Percentiles rank a stretch among this genome's conserved stretches.
Evolutionary conservation across 768 basidiomycete genomes (phyloP).

Genomic region (Pulveroboletus sp.): DNA sequence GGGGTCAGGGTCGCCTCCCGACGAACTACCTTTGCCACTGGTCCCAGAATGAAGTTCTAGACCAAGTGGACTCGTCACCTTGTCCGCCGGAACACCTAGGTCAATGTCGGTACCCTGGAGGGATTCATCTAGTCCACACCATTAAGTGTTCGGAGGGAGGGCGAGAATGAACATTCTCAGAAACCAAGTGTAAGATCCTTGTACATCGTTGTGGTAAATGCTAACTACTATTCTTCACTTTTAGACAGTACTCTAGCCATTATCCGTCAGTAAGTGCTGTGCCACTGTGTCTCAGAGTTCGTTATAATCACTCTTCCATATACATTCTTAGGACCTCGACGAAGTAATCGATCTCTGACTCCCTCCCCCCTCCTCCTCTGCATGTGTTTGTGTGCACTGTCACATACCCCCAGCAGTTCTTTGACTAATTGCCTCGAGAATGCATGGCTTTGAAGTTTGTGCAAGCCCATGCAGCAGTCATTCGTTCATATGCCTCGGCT

Average conservation of each 20-base stretch:
- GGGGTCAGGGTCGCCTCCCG: conserved; percentile 8
- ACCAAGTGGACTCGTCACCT: conserved; percentile 1
- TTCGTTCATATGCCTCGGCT: not conserved
- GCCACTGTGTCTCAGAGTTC: not conserved
- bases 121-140: not conserved
- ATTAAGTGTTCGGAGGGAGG: not conserved
- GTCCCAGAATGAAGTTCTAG: not conserved
- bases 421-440: not conserved
- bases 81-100: conserved; percentile 11
- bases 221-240: not conserved
- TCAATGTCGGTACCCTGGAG: conserved; percentile 6
- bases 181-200: conserved; percentile 13
- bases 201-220: not conserved
- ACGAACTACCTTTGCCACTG: conserved; percentile 7
- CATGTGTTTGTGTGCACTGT: too few species aligned
- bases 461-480: too few species aligned
- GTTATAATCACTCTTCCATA: not conserved
- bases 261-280: conserved; percentile 16
- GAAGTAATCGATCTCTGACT: conserved; percentile 20
- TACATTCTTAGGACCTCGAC: conserved; percentile 17
- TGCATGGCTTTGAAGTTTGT: not conserved
- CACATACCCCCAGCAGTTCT: not conserved
- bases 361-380: not conserved
- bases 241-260: conserved; percentile 22
- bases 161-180: conserved; percentile 12